Conservation (phyloP, 2,329 filamentous ascomycete genomes). For the Colletotrichum agaves region DNA sequence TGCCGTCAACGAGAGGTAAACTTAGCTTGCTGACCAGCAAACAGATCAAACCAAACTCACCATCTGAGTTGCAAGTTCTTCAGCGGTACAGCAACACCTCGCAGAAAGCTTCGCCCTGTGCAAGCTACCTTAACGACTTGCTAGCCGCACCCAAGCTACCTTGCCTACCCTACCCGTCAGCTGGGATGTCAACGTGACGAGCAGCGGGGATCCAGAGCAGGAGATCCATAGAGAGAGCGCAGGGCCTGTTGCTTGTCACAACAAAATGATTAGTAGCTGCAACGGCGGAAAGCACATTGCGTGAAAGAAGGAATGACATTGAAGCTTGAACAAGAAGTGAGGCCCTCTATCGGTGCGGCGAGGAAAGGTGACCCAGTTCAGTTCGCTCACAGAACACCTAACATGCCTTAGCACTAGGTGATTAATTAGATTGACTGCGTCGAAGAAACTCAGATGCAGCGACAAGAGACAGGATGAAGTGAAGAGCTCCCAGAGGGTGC, state of each 20-base stretch:
- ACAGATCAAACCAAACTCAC: neutral
- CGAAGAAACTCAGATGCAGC: neutral
- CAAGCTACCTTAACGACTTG: conserved; percentile 3
- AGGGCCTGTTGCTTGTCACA: conserved; percentile 12
- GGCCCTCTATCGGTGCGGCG: too few species aligned
- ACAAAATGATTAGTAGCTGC: neutral
- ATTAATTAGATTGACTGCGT: too few species aligned
- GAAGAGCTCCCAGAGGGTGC: neutral
- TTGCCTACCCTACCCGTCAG: conserved; percentile 15
- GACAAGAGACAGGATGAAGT: neutral
- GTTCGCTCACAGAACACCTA: too few species aligned
- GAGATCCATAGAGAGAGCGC: neutral
- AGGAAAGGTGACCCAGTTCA: too few species aligned
- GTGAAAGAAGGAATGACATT: neutral
- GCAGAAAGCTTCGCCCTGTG: conserved; percentile 5
- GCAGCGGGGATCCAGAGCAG: conserved; percentile 27
- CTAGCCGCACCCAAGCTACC: conserved; percentile 9
- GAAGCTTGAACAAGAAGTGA: neutral
- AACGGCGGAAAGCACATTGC: neutral
- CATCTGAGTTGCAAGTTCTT: neutral
- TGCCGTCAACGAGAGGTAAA: conserved; percentile 17
- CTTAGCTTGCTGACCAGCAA: conserved; percentile 17
- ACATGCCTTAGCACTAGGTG: too few species aligned
- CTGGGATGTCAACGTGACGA: conserved; percentile 36
- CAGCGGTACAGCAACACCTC: neutral